Evolutionary conservation across 2,329 filamentous ascomycete species (phyloP), one percentile per base, ranked within the genome.

Genomic region (Malbranchea zuffiana): DNA sequence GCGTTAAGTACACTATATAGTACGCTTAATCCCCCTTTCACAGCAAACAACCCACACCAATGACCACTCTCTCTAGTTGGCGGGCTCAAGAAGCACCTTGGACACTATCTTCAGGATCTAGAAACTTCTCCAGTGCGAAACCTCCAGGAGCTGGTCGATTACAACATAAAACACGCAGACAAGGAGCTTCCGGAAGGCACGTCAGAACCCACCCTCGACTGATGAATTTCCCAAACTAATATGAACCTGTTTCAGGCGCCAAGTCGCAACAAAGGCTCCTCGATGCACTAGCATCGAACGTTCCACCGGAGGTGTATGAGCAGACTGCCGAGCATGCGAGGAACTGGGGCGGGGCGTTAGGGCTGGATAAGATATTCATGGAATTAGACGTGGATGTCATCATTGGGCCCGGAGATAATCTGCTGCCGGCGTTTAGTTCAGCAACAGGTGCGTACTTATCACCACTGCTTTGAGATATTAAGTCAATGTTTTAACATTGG

Each of bases 321-420:
- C 6, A 6, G 6, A 37, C 7, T 13, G 17, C 19, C 5, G 15
- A 29, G 7, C 24, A 29, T 18, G 3, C 15, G 7, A 11, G 25
- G n/a, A 13, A 17, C 15, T n/a, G 20, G 11, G 7, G 6, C n/a
- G 26, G 13, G 4, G 26, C 17, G 6, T 11, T 6, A 11, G 15
- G 23, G 17, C 32, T 42, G 13, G 40, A 42, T 36, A n/a, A 29
- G n/a, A 42, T 26, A 13, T 26, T 42, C 6, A 20, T 35, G 18
- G 34, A 40, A 30, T 42, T 40, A 12, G 37, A 15, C 30, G 11
- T 42, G 7, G 40, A 31, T n/a, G 25, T 37, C 2, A 37, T 37
- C 7, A 18, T 30, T 6, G 34, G 34, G 24, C 34, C 34, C 15
- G 19, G 12, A 5, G 34, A 37, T 13, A 26, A 11, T 24, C 30